Evolutionary conservation across 768 basidiomycete genomes (phyloP).

Genomic region (Boletus vermiculosoides): DNA sequence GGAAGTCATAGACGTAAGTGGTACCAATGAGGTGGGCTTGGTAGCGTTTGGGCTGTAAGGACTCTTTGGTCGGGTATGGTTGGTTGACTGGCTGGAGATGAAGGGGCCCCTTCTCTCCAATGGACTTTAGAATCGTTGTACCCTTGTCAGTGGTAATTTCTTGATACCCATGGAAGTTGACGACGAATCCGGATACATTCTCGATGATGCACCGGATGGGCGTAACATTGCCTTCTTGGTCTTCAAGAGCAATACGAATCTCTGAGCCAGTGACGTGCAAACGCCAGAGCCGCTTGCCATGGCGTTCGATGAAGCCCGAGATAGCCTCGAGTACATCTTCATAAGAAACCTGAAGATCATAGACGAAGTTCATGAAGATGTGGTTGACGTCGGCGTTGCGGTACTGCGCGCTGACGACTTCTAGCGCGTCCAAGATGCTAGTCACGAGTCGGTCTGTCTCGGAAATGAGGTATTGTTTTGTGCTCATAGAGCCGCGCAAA

Average conservation of each 20-base stretch:
- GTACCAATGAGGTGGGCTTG: constrained; percentile 98
- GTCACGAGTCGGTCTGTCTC: constrained; percentile 97
- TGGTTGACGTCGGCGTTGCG: constrained; percentile 97
- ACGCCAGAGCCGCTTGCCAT: constrained; percentile 97
- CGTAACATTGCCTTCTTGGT: constrained; percentile 90
- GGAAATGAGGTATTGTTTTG: constrained; percentile 96
- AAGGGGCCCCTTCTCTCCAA: constrained; percentile 95
- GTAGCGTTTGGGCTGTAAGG: constrained; percentile 96
- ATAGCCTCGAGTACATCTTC: constrained; percentile 97
- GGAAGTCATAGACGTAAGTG: constrained; percentile 99
- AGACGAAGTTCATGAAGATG: constrained; percentile 99
- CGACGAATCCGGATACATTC: constrained; percentile 98
- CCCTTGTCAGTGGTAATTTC: constrained; percentile 97
- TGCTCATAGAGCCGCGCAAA: constrained; percentile 87
- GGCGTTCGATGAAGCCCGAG: constrained; percentile 98
- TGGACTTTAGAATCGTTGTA: constrained; percentile 93
- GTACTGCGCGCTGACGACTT: constrained; percentile 87
- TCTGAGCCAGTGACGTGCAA: constrained; percentile 97
- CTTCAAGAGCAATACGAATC: constrained; percentile 93
- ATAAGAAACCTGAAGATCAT: constrained; percentile 92
- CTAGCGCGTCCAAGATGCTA: constrained; percentile 89
- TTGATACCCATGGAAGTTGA: constrained; percentile 97
- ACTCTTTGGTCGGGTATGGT: constrained; percentile 96
- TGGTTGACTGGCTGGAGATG: constrained; percentile 95
- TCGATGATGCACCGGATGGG: constrained; percentile 98